Base-by-base conservation (phyloP, 2,329 filamentous ascomycete genomes). In the Colletotrichum destructivum region DNA sequence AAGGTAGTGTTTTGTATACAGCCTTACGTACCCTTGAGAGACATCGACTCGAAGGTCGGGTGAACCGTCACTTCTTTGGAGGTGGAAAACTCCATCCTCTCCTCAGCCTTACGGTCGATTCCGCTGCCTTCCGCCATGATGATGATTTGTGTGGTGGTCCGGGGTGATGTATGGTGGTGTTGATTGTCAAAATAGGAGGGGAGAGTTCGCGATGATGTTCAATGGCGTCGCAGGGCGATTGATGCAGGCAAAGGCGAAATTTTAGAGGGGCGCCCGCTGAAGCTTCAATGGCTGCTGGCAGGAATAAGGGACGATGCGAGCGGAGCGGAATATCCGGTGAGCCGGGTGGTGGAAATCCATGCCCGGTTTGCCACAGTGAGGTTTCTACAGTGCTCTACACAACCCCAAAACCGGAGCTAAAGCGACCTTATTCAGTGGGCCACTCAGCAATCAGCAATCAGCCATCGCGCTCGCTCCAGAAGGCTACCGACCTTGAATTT, bases 1-100 rank as follows among this genome's bases (percentile, higher is more conserved):
- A 35, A 8, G 7, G 31, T 35, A 35, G 31, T 35, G 31, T 35
- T 35, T 35, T 35, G 31, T 11, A 35, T 9, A 35, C 18, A 46
- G 71, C 68, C 82, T 74, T 82, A 90, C 82, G 73, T 82, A 90
- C 90, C 90, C 86, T 99, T 99, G 82, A 99, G 83, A 77, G 97
- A 95, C 96, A 98, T 97, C 73, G 94, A 93, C 86, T 97, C 94
- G 81, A 97, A 96, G 65, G 95, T 98, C 56, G 95, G 95, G 78
- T 96, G 94, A 70, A 96, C 96, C 2, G 93, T 96, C 73, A 98
- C 96, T 88, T 98, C 96, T 86, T 98, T 98, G 75, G 96, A 98
- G 82, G 96, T 99, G 75, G 93, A 93, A 84, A 99, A 98, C 87
- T 98, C 96, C 92, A 98, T 97, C 84, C 94, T 92, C 88, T 98